Evolutionary conservation across 2,329 filamentous ascomycete genomes (phyloP), one percentile per base, ranked within the genome.

Genomic region (Penicillium glabrum): DNA sequence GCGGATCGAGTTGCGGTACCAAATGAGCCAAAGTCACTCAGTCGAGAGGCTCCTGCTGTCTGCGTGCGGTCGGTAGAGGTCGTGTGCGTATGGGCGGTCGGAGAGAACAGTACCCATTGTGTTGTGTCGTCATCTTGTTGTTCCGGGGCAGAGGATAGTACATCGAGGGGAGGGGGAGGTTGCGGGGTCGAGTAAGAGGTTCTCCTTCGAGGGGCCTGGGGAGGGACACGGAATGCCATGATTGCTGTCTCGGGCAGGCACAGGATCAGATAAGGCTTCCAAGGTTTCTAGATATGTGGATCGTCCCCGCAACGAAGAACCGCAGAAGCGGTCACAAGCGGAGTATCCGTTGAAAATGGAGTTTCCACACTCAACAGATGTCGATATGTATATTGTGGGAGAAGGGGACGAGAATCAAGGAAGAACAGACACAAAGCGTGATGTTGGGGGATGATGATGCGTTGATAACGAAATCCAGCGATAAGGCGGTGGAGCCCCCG

Each of bases 41-140:
- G 79, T 59, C 85, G 86, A 39, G 90, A 95, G 61, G 86, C 83
- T 37, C 88, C 89, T 27, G 86, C 80, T 44, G 86, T 89, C 73
- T 70, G 84, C 63, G 79, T 93, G 71, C 75, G 86, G 78, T 78
- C 83, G 69, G 74, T 90, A 72, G 72, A 85, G 46, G 86, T 86
- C 37, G 90, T 86, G 57, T 83, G 86, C 45, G 87, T 90, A 51
- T 87, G 82, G 60, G 89, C 87, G 5, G 86, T 86, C 1, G 91
- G 91, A 8, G 92, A 90, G 80, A 99, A 99, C 62, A 99, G 86
- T 53, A 98, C 89, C 95, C 95, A 99, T 83, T 96, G 93, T 75
- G 95, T 89, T 13, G 90, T 89, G 63, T 93, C 89, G 59, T 90
- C 86, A 58, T 86, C 77, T 44, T 77, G 70, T 21, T 79, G 75